Conservation (phyloP, 1,284 basidiomycete genomes). For the Fomitopsis pinicola region DNA sequence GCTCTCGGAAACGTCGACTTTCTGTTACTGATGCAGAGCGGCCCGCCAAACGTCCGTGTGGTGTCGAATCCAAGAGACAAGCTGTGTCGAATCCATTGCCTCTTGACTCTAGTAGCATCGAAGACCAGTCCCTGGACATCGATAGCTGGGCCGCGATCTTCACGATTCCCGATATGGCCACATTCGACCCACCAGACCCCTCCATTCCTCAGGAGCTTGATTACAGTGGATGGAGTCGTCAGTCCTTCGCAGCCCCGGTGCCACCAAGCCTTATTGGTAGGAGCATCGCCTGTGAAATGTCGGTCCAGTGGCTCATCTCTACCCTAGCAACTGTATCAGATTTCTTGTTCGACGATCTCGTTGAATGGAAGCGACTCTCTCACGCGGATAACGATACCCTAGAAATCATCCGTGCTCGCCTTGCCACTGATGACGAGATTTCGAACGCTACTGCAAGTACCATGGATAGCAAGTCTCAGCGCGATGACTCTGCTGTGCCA, state of each 20-base stretch:
- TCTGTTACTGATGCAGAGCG: slow-evolving; percentile 3
- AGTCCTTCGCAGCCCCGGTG: neutral
- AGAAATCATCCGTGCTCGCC: too few relatives aligned
- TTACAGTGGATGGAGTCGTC: neutral
- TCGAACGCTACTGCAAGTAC: too few relatives aligned
- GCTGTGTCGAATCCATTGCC: slow-evolving; percentile 13
- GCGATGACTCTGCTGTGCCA: too few relatives aligned
- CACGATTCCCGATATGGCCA: neutral
- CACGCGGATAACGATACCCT: too few relatives aligned
- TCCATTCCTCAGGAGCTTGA: neutral
- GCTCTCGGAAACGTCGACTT: slow-evolving; percentile 9
- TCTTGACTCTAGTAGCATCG: neutral
- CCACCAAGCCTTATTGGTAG: neutral
- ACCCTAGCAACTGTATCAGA: too few relatives aligned
- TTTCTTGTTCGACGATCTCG: too few relatives aligned
- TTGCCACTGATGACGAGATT: too few relatives aligned
- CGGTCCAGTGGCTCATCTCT: neutral
- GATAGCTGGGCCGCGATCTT: neutral
- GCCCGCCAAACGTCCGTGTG: neutral
- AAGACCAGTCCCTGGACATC: neutral
- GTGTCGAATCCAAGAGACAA: slow-evolving; percentile 4
- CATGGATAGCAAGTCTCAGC: too few relatives aligned
- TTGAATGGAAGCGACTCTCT: too few relatives aligned
- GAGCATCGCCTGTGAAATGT: neutral
- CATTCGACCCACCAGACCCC: neutral